Evolutionary conservation across 306 rosid species (phyloP), one percentile per base, ranked within the genome.

Genomic region (Cucurbita argyrosperma): DNA sequence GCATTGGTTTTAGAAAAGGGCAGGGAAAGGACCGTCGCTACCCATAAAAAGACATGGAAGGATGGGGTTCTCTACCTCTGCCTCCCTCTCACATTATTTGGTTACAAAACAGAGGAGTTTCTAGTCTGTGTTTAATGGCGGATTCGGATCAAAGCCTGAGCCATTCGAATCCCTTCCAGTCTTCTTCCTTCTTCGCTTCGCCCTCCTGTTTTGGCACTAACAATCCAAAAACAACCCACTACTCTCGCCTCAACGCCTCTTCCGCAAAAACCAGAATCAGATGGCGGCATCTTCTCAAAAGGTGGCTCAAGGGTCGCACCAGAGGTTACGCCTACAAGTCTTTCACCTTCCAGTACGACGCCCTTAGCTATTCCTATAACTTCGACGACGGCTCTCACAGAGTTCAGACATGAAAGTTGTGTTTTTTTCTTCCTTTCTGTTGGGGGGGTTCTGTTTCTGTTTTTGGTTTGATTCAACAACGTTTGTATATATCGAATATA

Each of bases 311-410:
- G 46, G 82, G 85, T 19, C 75, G 91, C 47, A 87, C 77, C 79
- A 76, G 63, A 76, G 52, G 83, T 38, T 78, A 77, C 38, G 80
- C 88, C 58, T 78, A 86, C 56, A 86, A 84, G 51, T 76, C 87
- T 19, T 13, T 68, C 4, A 86, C 91, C 7, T 91, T 91, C 74
- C 88, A 87, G 11, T 91, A 89, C 8, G 97, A 91, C 65, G 89
- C 93, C 39, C 81, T 87, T 69, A 91, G 97, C 59, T 91, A 91
- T 47, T 85, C 93, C 2, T 90, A 83, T 79, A 91, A 91, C 79
- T 91, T 91, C 8, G 96, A 89, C 37, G 91, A 91, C 1, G 96
- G 88, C 8, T 91, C 90, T 9, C 59, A 73, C 67, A 88, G 83
- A 18, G 60, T 8, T 18, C 30, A 18, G 5, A 55, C 10, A 55